Conservation (phyloP, 2,329 filamentous ascomycete genomes). For the Pseudogymnoascus sp. region DNA sequence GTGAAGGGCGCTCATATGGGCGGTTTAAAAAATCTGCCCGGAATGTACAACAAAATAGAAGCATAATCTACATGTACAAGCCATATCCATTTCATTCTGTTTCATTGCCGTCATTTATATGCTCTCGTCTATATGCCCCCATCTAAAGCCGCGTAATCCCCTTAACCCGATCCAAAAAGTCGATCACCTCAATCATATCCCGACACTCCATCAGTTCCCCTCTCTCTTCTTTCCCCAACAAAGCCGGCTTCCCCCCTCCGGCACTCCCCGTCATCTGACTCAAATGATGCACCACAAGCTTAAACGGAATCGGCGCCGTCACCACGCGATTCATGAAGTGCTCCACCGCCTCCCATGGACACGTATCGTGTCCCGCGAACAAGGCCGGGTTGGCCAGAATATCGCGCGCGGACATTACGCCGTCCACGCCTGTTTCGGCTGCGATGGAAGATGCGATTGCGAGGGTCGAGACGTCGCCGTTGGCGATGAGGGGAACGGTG, state of each 20-base stretch:
- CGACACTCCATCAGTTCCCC: slow-evolving; percentile 42
- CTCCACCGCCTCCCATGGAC: slow-evolving; percentile 58
- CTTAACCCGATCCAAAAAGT: slow-evolving; percentile 51
- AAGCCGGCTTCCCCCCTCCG: slow-evolving; percentile 15
- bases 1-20: not conserved
- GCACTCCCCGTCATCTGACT: slow-evolving; percentile 57
- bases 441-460: slow-evolving; percentile 32
- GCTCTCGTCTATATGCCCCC: not conserved
- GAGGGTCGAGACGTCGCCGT: slow-evolving; percentile 63
- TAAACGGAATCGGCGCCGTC: slow-evolving; percentile 53
- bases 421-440: slow-evolving; percentile 39
- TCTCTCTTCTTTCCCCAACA: slow-evolving; percentile 51
- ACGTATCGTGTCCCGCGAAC: slow-evolving; percentile 49
- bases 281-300: slow-evolving; percentile 60
- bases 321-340: slow-evolving; percentile 55
- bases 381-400: slow-evolving; percentile 62
- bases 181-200: slow-evolving; percentile 53
- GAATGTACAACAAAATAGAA: slow-evolving; percentile 12
- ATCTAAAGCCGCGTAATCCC: slow-evolving; percentile 20
- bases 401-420: slow-evolving; percentile 66
- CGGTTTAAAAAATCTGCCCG: not conserved
- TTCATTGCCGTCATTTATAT: not conserved
- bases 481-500: slow-evolving; percentile 58
- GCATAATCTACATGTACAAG: not conserved
- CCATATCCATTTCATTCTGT: not conserved